Conservation (phyloP, 2,329 filamentous ascomycete genomes). For the Alternaria burnsii region DNA sequence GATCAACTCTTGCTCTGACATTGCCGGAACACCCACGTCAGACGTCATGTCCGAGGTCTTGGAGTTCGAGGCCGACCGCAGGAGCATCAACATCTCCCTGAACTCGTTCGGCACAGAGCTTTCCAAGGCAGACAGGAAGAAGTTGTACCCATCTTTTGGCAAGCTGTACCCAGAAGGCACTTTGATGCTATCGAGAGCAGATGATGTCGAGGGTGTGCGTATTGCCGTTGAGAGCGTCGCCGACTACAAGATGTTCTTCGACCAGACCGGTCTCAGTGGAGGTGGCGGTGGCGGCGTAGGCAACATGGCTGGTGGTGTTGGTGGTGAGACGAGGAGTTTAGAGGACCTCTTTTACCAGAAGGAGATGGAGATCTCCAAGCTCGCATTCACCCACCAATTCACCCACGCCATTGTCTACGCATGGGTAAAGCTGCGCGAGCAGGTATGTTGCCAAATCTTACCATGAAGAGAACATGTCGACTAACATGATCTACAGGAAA, state of each 20-base stretch:
- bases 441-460: slow-evolving; percentile 68
- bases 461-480: background rate
- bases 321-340: slow-evolving; percentile 83
- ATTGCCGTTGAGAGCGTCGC: slow-evolving; percentile 91
- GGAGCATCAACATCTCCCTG: slow-evolving; percentile 98
- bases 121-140: slow-evolving; percentile 90
- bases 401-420: slow-evolving; percentile 94
- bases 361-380: slow-evolving; percentile 98
- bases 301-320: slow-evolving; percentile 84
- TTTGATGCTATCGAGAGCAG: slow-evolving; percentile 91
- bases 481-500: slow-evolving; percentile 72
- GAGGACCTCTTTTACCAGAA: slow-evolving; percentile 99
- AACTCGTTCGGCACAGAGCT: slow-evolving; percentile 99
- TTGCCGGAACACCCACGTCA: slow-evolving; percentile 85
- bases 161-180: slow-evolving; percentile 93
- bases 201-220: slow-evolving; percentile 92
- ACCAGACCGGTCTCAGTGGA: slow-evolving; percentile 82
- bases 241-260: slow-evolving; percentile 97
- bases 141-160: slow-evolving; percentile 93
- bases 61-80: slow-evolving; percentile 94
- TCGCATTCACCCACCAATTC: slow-evolving; percentile 94
- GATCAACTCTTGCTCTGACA: slow-evolving; percentile 86
- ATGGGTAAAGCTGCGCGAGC: slow-evolving; percentile 96
- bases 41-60: slow-evolving; percentile 96
- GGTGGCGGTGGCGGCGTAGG: slow-evolving; percentile 77